phyloP scores from a whole-genome alignment of 1,139 yeast species.

The Suhomyces wounanorum region DNA sequence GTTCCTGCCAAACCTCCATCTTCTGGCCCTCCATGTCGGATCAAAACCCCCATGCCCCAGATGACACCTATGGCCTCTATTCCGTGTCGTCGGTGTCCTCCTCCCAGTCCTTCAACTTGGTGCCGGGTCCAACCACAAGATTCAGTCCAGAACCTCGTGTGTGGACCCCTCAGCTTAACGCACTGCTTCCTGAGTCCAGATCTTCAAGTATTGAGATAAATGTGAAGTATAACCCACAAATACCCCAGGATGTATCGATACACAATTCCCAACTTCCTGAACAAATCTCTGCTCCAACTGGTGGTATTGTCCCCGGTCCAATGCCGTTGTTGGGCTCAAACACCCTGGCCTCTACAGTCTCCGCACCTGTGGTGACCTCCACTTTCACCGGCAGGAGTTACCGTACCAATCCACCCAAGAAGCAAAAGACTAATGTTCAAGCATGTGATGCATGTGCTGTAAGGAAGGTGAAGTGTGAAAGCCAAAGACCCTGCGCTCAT shows the following conservation, averaged over 20 bases:
- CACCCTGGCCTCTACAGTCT: background rate
- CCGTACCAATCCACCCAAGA: conserved; percentile 13
- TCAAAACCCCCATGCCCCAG: background rate
- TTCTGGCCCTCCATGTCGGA: background rate
- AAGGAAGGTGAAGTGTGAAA: conserved; percentile 47
- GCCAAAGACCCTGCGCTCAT: conserved; percentile 43
- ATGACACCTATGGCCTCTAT: background rate
- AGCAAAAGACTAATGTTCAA: conserved; percentile 17
- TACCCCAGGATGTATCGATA: background rate
- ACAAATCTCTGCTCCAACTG: background rate
- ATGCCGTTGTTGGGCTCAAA: background rate
- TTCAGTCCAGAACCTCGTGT: background rate
- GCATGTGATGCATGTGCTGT: conserved; percentile 51
- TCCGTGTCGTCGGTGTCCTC: background rate
- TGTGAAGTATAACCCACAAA: background rate
- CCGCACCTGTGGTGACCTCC: background rate
- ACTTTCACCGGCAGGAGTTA: conserved; percentile 1
- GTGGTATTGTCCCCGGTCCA: background rate
- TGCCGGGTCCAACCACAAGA: background rate
- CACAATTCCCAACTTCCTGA: background rate
- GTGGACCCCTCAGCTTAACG: background rate
- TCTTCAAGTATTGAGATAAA: background rate
- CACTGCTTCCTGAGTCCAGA: background rate
- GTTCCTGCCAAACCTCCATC: background rate
- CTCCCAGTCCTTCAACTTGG: background rate